Conservation (phyloP, 768 basidiomycete genomes). For the Vararia minispora region DNA sequence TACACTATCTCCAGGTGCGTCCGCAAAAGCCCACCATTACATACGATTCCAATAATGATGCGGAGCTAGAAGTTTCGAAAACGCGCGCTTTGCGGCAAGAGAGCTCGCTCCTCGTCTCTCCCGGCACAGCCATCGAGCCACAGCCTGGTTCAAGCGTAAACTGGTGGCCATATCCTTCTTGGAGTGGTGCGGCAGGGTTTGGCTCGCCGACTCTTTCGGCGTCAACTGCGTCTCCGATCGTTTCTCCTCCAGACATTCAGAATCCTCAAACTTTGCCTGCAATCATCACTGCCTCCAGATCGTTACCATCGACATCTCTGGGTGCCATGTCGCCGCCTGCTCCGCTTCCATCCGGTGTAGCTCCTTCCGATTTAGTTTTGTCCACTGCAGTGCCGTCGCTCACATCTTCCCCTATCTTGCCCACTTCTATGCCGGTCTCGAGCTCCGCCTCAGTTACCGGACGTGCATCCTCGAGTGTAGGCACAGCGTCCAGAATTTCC, state of each 20-base stretch:
- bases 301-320: too few relatives aligned
- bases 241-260: not conserved
- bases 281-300: too few relatives aligned
- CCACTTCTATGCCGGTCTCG: not conserved
- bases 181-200: conserved; percentile 8
- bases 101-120: too few relatives aligned
- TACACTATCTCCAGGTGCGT: too few relatives aligned
- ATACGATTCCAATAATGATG: too few relatives aligned
- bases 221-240: not conserved
- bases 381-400: not conserved
- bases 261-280: too few relatives aligned
- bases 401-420: not conserved
- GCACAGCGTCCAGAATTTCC: conserved; percentile 7
- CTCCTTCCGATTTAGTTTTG: too few relatives aligned
- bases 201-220: not conserved
- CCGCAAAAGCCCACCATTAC: too few relatives aligned
- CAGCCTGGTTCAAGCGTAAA: conserved; percentile 20
- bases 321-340: not conserved
- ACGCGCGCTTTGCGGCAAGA: too few relatives aligned
- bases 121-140: too few relatives aligned
- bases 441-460: conserved; percentile 2
- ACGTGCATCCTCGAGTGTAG: not conserved
- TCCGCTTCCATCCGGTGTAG: not conserved
- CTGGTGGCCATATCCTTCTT: conserved; percentile 25
- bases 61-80: too few relatives aligned